These are phyloP conservation scores for Brassica napus DNA, from an alignment of 345 rosid genomes.

Conservation along the genomic window DNA sequence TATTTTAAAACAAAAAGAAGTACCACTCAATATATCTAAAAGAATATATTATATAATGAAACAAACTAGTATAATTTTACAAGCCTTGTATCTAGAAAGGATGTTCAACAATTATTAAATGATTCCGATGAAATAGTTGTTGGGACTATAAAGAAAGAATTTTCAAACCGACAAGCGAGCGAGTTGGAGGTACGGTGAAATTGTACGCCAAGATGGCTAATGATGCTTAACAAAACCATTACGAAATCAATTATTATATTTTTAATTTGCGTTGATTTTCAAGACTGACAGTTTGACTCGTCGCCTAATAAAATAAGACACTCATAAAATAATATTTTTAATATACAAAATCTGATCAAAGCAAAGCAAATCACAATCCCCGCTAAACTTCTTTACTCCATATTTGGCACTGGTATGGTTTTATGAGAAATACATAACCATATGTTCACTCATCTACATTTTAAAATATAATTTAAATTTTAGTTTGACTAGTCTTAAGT, in stretches of 20 bases:
- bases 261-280: not conserved
- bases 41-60: not conserved
- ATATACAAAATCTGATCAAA: not conserved
- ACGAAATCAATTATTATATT: slow-evolving; percentile 19
- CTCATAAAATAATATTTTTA: not conserved
- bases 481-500: too few species aligned
- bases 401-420: not conserved
- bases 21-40: too few species aligned
- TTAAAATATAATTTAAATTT: not conserved
- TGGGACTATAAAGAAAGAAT: slow-evolving; percentile 6
- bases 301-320: not conserved
- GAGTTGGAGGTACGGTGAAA: slow-evolving; percentile 24
- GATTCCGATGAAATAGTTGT: slow-evolving; percentile 9
- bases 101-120: not conserved
- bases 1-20: too few species aligned
- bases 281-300: slow-evolving; percentile 9
- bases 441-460: not conserved
- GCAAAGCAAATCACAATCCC: not conserved
- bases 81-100: not conserved
- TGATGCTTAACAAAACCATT: slow-evolving; percentile 27
- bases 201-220: slow-evolving; percentile 38
- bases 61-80: too few species aligned
- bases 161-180: slow-evolving; percentile 16
- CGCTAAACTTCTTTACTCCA: not conserved
- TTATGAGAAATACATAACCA: not conserved